Conservation (phyloP, 192 early-diverging fungal species). For the Umbelopsis isabellina region DNA sequence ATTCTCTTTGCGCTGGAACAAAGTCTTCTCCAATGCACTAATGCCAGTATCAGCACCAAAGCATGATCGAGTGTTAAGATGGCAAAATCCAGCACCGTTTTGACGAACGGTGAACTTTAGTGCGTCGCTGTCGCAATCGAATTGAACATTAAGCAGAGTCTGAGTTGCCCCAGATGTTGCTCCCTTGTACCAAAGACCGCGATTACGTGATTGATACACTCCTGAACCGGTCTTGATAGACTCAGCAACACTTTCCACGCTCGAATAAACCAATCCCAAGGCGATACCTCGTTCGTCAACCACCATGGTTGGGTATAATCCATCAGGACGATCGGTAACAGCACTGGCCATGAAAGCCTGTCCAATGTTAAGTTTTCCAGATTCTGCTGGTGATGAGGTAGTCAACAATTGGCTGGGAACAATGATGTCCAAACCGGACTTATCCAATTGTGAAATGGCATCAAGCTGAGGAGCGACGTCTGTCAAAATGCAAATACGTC, state of each 20-base stretch:
- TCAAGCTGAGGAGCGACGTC: conserved; percentile 25
- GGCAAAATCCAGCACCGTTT: conserved; percentile 91
- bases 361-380: conserved; percentile 51
- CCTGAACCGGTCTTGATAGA: conserved; percentile 78
- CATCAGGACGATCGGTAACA: conserved; percentile 88
- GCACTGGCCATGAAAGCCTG: conserved; percentile 59
- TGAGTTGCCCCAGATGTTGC: conserved; percentile 95
- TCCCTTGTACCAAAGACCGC: conserved; percentile 97
- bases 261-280: conserved; percentile 93
- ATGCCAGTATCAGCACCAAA: conserved; percentile 85
- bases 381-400: conserved; percentile 22
- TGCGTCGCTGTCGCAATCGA: conserved; percentile 92
- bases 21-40: conserved; percentile 66
- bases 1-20: conserved; percentile 66
- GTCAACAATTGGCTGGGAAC: conserved; percentile 39
- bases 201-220: conserved; percentile 89
- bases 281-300: conserved; percentile 89
- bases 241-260: conserved; percentile 77
- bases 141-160: conserved; percentile 70
- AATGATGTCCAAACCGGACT: conserved; percentile 37
- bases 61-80: conserved; percentile 87
- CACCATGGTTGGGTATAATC: conserved; percentile 89
- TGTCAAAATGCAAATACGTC: conserved; percentile 38
- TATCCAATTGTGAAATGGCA: conserved; percentile 36
- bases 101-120: conserved; percentile 88